Conservation (phyloP, 2,329 filamentous ascomycete genomes). For the Stachybotrys echinatus region DNA sequence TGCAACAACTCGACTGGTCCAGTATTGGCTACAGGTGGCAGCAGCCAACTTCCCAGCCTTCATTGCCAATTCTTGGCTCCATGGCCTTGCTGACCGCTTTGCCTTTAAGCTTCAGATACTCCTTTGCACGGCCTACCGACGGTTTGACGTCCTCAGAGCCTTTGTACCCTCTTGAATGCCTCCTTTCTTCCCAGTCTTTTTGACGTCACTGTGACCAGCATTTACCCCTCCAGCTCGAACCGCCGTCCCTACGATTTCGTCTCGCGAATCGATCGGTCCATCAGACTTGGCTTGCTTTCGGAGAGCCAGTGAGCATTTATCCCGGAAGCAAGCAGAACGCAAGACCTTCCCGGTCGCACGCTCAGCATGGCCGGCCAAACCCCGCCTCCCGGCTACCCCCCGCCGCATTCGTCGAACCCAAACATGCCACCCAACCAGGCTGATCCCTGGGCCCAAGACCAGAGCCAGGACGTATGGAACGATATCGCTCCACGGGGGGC, state of each 20-base stretch:
- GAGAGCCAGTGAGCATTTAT: no score
- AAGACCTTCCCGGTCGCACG: no score
- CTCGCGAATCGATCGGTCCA: background rate
- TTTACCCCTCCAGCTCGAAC: background rate
- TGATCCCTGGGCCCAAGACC: conserved; percentile 16
- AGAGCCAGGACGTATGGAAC: background rate
- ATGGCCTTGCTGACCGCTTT: background rate
- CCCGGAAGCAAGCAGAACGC: no score
- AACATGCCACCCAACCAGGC: background rate
- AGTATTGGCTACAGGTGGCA: background rate
- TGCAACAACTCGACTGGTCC: background rate
- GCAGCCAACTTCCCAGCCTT: background rate
- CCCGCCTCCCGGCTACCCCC: background rate
- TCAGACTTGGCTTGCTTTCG: no score
- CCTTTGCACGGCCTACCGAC: background rate
- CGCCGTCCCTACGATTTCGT: background rate
- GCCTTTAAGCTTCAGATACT: background rate
- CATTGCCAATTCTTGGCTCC: background rate
- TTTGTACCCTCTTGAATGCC: background rate
- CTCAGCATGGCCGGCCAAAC: background rate
- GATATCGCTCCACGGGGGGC: background rate
- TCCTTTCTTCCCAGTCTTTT: background rate
- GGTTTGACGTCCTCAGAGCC: no score
- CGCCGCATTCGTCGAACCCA: background rate
- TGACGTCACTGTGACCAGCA: background rate